A percentile compares a stretch with the other conserved stretches of the same genome.
These are phyloP conservation scores for Cordyceps javanica DNA, from an alignment of 2,329 filamentous ascomycete species.

Conservation along the genomic window DNA sequence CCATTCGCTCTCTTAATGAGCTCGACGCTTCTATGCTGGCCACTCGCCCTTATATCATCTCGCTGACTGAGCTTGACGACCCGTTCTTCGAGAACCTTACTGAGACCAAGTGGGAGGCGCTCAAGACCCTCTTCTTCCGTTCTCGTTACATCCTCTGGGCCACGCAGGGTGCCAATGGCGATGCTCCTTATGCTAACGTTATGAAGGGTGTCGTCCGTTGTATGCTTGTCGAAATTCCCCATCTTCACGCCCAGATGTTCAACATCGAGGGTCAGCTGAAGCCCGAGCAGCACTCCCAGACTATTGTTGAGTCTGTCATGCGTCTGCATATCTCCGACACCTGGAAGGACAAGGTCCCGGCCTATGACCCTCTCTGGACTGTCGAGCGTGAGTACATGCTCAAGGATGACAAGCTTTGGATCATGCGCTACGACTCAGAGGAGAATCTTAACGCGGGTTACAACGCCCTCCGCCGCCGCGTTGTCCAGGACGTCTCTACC, in stretches of 20 bases:
- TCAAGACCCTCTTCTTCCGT: conserved; percentile 11
- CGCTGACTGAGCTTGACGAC: conserved; percentile 12
- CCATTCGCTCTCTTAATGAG: conserved; percentile 7
- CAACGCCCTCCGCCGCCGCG: conserved; percentile 12
- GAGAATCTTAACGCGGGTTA: conserved; percentile 12
- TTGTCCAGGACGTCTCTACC: conserved; percentile 9
- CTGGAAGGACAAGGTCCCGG: conserved; percentile 13
- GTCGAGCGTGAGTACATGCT: conserved; percentile 14
- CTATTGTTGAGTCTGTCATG: conserved; percentile 7
- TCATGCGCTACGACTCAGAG: conserved; percentile 11
- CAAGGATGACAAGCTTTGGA: conserved; percentile 10
- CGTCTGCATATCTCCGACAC: conserved; percentile 11
- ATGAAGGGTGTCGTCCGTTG: conserved; percentile 13
- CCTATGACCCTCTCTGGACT: conserved; percentile 11
- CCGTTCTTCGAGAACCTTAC: conserved; percentile 10
- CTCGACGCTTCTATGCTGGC: conserved; percentile 9
- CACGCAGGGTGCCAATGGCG: conserved; percentile 12
- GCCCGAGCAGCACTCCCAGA: conserved; percentile 9
- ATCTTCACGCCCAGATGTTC: conserved; percentile 11
- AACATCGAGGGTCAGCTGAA: conserved; percentile 11
- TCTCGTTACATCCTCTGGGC: conserved; percentile 13
- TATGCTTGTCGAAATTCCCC: conserved; percentile 10
- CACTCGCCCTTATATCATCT: conserved; percentile 9
- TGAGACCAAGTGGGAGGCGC: conserved; percentile 11
- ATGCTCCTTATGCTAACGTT: conserved; percentile 12